phyloP scores from a whole-genome alignment of 805 yeast species.

The Metschnikowia noctiluminum region DNA sequence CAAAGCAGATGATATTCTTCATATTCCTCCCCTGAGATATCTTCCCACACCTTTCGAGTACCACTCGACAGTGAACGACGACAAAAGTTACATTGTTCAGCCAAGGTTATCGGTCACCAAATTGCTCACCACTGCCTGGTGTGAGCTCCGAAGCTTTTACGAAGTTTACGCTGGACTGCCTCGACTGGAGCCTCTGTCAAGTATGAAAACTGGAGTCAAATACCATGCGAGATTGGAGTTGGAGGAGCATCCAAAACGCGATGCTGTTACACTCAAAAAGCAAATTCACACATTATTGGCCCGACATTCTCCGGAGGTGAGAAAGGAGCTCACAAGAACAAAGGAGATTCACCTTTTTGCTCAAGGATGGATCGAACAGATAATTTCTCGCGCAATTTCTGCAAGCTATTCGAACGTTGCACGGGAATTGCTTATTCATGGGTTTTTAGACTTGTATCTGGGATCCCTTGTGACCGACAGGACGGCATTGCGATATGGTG shows the following conservation, averaged over 20 bases:
- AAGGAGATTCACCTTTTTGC: conserved; percentile 22
- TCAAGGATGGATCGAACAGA: conserved; percentile 39
- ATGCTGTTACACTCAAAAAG: conserved; percentile 26
- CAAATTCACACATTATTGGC: conserved; percentile 11
- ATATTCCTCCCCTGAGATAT: conserved; percentile 3
- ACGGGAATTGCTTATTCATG: conserved; percentile 60
- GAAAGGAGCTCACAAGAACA: conserved; percentile 14
- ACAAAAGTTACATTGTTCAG: conserved; percentile 10
- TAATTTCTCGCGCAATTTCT: conserved; percentile 36
- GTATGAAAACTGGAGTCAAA: conserved; percentile 45
- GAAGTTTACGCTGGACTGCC: conserved; percentile 45
- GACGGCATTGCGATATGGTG: conserved; percentile 20
- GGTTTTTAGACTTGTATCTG: conserved; percentile 37
- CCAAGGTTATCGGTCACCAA: conserved; percentile 56
- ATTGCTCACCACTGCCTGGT: conserved; percentile 59
- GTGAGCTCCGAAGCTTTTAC: conserved; percentile 60
- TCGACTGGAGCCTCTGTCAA: conserved; percentile 19
- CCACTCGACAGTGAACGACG: conserved; percentile 10
- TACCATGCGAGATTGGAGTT: conserved; percentile 16
- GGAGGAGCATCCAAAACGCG: conserved; percentile 45
- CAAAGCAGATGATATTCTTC: conserved; percentile 9
- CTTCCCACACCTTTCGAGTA: conserved; percentile 15
- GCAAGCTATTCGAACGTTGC: conserved; percentile 50
- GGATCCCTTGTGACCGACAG: conserved; percentile 14
- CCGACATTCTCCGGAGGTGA: conserved; percentile 6